phyloP scores from a whole-genome alignment of 2,329 filamentous ascomycete species.

The Penicillium freii region DNA sequence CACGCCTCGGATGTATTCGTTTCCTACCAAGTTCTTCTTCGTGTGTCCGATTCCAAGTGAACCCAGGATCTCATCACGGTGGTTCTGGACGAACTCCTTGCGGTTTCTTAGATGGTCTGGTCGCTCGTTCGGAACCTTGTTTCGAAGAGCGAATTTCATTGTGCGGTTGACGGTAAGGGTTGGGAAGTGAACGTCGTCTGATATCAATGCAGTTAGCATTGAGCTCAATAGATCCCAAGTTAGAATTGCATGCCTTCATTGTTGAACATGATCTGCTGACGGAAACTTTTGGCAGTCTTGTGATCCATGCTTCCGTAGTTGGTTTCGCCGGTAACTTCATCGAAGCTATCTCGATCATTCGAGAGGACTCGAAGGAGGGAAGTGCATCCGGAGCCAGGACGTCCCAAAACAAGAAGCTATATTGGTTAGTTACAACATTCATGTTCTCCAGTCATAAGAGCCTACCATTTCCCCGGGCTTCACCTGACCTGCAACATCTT shows the following conservation, averaged over 20 bases:
- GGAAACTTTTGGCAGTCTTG: conserved; percentile 43
- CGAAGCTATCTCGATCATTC: conserved; percentile 61
- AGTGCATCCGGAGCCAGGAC: conserved; percentile 68
- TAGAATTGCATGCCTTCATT: conserved; percentile 52
- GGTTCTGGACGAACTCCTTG: conserved; percentile 32
- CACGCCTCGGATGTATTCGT: conserved; percentile 64
- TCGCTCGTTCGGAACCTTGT: conserved; percentile 33
- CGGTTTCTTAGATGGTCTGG: conserved; percentile 24
- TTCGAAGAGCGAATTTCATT: conserved; percentile 67
- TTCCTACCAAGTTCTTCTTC: conserved; percentile 62
- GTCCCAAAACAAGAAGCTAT: conserved; percentile 63
- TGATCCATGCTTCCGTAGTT: conserved; percentile 55
- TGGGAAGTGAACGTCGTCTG: conserved; percentile 69
- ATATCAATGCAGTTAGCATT: neutral
- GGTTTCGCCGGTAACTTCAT: conserved; percentile 54
- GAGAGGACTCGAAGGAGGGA: conserved; percentile 67
- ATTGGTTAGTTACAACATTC: conserved; percentile 2
- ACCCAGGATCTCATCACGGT: conserved; percentile 34
- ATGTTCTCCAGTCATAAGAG: neutral
- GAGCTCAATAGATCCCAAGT: too few relatives aligned
- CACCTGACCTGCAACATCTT: conserved; percentile 42
- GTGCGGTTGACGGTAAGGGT: conserved; percentile 72
- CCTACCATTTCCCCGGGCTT: conserved; percentile 46
- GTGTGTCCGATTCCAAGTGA: conserved; percentile 50
- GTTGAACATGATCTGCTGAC: conserved; percentile 62